Evolutionary conservation across 2,329 filamentous ascomycete species (phyloP), one percentile per base, ranked within the genome.

Genomic region (Graphilbum ipis-grandicollis): DNA sequence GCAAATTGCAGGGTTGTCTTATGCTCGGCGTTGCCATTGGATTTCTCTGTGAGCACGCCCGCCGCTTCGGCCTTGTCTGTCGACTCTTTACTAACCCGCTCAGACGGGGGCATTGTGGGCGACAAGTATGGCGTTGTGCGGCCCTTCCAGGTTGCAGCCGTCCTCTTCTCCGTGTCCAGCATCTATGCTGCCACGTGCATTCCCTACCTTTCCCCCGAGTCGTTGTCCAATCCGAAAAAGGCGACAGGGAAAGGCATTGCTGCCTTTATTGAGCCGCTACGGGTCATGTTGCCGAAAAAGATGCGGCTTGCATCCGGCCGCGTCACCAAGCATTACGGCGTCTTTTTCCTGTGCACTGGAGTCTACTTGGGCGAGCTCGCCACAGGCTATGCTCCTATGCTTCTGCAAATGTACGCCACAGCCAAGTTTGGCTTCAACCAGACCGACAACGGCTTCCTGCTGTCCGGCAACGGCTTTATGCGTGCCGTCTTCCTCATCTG

Each of bases 341-440:
- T 78, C 0, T 53, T 77, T 3, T 66, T 79, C 2, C 63, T 82
- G 3, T 76, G 72, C 17, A 54, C 62, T 1, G 77, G 77, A 2
- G 73, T 79, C 2, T 82, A 79, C 40, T 53, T 78, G 0, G 75
- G 71, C 0, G 74, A 66, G 48, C 60, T 80, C 2, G 75, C 77
- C 0, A 80, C 77, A 0, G 75, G 73, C 2, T 82, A 79, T 39
- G 74, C 76, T 0, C 70, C 73, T 0, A 59, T 70, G 0, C 55
- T 82, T 0, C 62, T 73, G 23, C 69, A 73, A 42, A 63, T 73
- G 58, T 73, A 71, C 38, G 66, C 66, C 3, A 71, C 68, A 0
- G 62, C 67, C 1, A 57, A 56, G 0, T 73, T 72, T 42, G 55
- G 59, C 40, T 74, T 73, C 39, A 56, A 56, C 33, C 68, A 69